These are phyloP conservation scores for Phytopythium helicoides DNA, from an alignment of 352 stramenopile species.

Conservation along the genomic window DNA sequence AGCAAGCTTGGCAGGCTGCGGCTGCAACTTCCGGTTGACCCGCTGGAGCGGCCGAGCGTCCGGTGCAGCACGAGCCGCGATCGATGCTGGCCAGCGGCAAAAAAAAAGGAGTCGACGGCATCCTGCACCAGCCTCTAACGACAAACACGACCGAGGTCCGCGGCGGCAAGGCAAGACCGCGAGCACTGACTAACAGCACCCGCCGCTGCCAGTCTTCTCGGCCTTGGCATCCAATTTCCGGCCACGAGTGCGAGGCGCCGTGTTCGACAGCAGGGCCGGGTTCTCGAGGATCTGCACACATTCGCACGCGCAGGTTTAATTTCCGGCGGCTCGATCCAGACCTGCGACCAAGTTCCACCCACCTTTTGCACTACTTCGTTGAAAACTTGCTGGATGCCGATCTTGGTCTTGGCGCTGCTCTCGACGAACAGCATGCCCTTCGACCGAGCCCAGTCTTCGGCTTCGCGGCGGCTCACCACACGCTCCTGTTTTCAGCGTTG, in stretches of 20 bases:
- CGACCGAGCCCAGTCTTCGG: conserved; percentile 94
- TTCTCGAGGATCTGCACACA: conserved; percentile 86
- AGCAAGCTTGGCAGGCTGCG: no score
- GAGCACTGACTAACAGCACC: conserved; percentile 41
- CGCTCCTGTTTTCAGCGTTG: conserved; percentile 70
- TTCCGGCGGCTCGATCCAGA: no score
- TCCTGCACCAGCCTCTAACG: no score
- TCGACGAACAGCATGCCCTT: conserved; percentile 99
- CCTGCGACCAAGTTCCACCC: conserved; percentile 1
- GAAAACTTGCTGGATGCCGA: conserved; percentile 96
- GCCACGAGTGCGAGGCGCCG: conserved; percentile 62
- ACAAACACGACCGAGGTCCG: background rate
- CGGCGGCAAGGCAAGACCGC: background rate
- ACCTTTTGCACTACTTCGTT: conserved; percentile 98
- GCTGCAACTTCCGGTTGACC: no score
- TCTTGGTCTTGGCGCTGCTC: conserved; percentile 95
- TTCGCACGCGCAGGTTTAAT: background rate
- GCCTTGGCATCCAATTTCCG: conserved; percentile 55
- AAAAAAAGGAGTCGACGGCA: no score
- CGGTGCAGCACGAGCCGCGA: no score
- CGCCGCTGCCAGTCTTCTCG: conserved; percentile 52
- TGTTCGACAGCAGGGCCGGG: conserved; percentile 86
- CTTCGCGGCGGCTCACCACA: conserved; percentile 91
- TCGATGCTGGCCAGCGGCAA: no score
- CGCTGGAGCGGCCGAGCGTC: no score